These are phyloP conservation scores for Gillenia trifoliata DNA, from an alignment of 306 rosid genomes.

Conservation along the genomic window DNA sequence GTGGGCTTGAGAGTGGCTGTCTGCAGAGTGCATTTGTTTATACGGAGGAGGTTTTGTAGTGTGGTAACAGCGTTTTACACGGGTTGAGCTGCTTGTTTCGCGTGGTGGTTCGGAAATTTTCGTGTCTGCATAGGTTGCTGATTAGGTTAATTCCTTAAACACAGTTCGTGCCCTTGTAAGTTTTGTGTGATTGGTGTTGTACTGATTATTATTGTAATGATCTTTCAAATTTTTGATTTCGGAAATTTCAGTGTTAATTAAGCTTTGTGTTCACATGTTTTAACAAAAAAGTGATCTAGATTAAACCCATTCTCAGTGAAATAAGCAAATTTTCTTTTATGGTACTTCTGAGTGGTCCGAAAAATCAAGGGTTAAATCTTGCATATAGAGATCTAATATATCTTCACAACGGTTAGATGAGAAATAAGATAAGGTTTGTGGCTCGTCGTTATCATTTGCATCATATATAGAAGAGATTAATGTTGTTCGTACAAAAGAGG, in stretches of 20 bases:
- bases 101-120: slow-evolving; percentile 28
- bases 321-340: too few relatives aligned
- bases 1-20: slow-evolving; percentile 33
- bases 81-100: slow-evolving; percentile 21
- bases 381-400: neutral
- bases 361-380: too few relatives aligned
- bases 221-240: slow-evolving; percentile 20
- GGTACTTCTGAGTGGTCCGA: neutral
- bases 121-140: slow-evolving; percentile 18
- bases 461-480: neutral
- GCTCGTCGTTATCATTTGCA: neutral
- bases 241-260: neutral
- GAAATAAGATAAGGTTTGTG: neutral
- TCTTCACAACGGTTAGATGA: neutral
- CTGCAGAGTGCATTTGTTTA: slow-evolving; percentile 36
- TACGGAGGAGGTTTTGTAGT: slow-evolving; percentile 25
- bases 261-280: too few relatives aligned
- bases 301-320: too few relatives aligned
- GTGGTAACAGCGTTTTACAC: slow-evolving; percentile 3
- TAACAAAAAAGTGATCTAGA: too few relatives aligned
- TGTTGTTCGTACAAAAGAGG: neutral
- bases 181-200: slow-evolving; percentile 19
- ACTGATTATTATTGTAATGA: slow-evolving; percentile 9
- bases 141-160: slow-evolving; percentile 6
- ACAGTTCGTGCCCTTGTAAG: slow-evolving; percentile 13